Evolutionary conservation across 257 asterid genomes (phyloP).

Genomic region (Plantago major): DNA sequence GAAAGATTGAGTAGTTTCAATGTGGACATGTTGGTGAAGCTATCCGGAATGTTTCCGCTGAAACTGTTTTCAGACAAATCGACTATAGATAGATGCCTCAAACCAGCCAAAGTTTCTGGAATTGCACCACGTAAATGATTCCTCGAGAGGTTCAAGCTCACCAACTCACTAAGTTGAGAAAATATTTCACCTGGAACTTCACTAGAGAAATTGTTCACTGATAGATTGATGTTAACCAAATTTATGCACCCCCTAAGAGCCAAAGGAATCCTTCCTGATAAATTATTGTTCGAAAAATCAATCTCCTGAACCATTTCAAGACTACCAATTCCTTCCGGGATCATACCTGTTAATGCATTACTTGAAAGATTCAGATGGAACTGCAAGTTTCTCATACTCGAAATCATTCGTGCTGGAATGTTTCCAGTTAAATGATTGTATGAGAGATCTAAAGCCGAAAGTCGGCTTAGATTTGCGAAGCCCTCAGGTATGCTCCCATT

Average conservation of each 20-base stretch:
- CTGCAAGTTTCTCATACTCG: slow-evolving; percentile 57
- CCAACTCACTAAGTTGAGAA: slow-evolving; percentile 36
- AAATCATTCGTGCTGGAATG: slow-evolving; percentile 40
- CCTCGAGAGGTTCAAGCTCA: slow-evolving; percentile 53
- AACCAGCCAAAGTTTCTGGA: slow-evolving; percentile 38
- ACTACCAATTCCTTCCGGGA: slow-evolving; percentile 58
- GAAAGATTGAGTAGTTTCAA: slow-evolving; percentile 67
- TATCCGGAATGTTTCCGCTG: slow-evolving; percentile 56
- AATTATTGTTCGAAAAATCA: slow-evolving; percentile 54
- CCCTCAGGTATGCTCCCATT: slow-evolving; percentile 58
- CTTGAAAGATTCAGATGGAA: slow-evolving; percentile 59
- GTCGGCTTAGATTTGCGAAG: slow-evolving; percentile 36
- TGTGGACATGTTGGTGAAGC: slow-evolving; percentile 34
- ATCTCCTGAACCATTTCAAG: slow-evolving; percentile 73
- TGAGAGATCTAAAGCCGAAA: slow-evolving; percentile 56
- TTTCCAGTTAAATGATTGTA: slow-evolving; percentile 48
- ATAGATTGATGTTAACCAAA: slow-evolving; percentile 51
- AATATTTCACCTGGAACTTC: slow-evolving; percentile 36
- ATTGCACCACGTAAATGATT: slow-evolving; percentile 53
- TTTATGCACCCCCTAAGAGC: slow-evolving; percentile 53
- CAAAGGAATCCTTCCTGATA: slow-evolving; percentile 55
- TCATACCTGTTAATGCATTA: slow-evolving; percentile 46
- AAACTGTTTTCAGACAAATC: slow-evolving; percentile 71
- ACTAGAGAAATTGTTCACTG: slow-evolving; percentile 54
- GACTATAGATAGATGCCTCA: slow-evolving; percentile 36